These are phyloP conservation scores for Suillus clintonianus DNA, from an alignment of 768 basidiomycete species.

Conservation along the genomic window DNA sequence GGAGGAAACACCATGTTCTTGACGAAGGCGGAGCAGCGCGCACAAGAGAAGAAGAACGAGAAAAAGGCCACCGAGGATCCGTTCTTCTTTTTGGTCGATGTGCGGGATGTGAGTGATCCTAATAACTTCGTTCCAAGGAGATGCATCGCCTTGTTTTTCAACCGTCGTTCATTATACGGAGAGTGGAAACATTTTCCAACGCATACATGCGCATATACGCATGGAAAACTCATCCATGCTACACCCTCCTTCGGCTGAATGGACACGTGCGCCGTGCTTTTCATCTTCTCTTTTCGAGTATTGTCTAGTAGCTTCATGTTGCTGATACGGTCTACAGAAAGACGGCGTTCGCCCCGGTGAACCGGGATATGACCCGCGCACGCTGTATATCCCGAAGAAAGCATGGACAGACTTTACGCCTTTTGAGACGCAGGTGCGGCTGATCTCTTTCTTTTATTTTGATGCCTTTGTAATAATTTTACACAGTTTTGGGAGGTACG, in stretches of 20 bases:
- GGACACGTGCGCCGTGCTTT: background rate
- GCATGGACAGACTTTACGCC: constrained; percentile 88
- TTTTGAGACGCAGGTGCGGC: constrained; percentile 84
- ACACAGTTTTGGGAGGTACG: constrained; percentile 74
- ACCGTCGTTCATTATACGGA: background rate
- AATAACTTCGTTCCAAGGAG: background rate
- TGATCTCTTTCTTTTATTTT: background rate
- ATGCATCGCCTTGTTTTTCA: background rate
- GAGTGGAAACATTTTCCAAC: background rate
- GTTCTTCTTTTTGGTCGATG: constrained; percentile 71
- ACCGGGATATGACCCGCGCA: constrained; percentile 87
- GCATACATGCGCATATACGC: background rate
- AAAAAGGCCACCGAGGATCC: constrained; percentile 81
- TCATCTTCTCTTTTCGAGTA: constrained; percentile 4
- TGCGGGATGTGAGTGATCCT: constrained; percentile 60
- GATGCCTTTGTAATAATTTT: constrained; percentile 3
- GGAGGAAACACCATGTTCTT: constrained; percentile 53
- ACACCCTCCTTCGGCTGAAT: background rate
- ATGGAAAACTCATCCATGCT: background rate
- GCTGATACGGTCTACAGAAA: constrained; percentile 50
- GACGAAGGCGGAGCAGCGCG: constrained; percentile 80
- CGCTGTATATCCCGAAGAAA: constrained; percentile 73
- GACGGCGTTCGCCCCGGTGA: constrained; percentile 78
- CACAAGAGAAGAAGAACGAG: constrained; percentile 75
- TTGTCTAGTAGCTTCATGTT: background rate